Evolutionary conservation across 2,329 filamentous ascomycete species (phyloP).

Genomic region (Fusarium clavum): DNA sequence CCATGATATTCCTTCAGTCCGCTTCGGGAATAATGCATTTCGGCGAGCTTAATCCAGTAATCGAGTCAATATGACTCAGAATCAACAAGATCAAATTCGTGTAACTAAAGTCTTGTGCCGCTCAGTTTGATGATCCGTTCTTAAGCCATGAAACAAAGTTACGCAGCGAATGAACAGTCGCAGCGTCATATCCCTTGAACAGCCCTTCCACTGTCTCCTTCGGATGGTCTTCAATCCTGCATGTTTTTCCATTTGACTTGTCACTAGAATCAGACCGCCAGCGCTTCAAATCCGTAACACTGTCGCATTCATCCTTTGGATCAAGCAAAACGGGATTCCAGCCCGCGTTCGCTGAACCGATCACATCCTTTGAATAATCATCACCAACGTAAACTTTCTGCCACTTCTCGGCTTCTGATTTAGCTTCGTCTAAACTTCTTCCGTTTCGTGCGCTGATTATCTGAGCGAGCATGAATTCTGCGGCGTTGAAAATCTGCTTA

Average conservation of each 20-base stretch:
- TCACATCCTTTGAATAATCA: slow-evolving; percentile 35
- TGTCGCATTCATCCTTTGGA: slow-evolving; percentile 6
- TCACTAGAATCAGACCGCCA: not conserved
- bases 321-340: slow-evolving; percentile 35
- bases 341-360: slow-evolving; percentile 25
- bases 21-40: slow-evolving; percentile 2
- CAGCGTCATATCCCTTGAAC: not conserved
- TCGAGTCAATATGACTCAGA: not conserved
- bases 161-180: slow-evolving; percentile 21
- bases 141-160: slow-evolving; percentile 27
- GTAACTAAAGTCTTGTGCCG: too few species aligned
- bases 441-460: slow-evolving; percentile 17
- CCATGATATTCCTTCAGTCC: not conserved
- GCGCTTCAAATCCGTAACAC: not conserved
- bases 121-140: not conserved
- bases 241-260: rapidly evolving
- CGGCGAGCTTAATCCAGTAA: slow-evolving; percentile 3
- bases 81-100: not conserved
- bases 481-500: slow-evolving; percentile 65
- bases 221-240: slow-evolving; percentile 10
- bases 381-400: slow-evolving; percentile 37
- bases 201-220: not conserved
- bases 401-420: not conserved
- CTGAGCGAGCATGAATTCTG: slow-evolving; percentile 54
- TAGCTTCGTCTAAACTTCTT: not conserved